Base-by-base conservation (phyloP, 495 filamentous ascomycete species). In the Hyaloscypha variabilis region DNA sequence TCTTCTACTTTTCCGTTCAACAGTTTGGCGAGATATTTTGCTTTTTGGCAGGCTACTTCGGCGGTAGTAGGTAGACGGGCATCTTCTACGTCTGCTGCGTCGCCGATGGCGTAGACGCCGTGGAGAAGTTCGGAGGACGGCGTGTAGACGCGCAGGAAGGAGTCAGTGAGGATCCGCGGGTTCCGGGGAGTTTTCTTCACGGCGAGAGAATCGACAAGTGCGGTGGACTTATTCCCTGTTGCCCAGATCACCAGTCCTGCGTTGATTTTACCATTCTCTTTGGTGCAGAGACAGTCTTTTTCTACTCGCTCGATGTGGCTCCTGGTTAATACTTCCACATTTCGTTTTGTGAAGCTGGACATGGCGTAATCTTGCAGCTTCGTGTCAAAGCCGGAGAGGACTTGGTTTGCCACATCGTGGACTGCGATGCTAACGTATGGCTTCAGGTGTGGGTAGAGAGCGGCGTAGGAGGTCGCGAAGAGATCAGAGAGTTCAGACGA, bases 401-500 rank as follows among this genome's bases (percentile, higher is more conserved):
- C 69, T 30, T 71, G 56, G 3, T 69, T 61, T 25, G 74, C 74
- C 23, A 76, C 72, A 63, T 77, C 74, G 59, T 76, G 67, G 66
- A 77, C 71, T 14, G 70, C 67, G 30, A 77, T 68, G 11, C 28
- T 52, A 23, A 73, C 53, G 17, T 69, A 60, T 6, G 55, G 68
- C 52, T 60, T 61, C 0, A 77, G 63, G 42, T 75, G 58, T 1
- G 74, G 74, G 64, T 75, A 77, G 25, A 77, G 59, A 17, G 61
- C 42, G 14, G 50, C 56, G 19, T 60, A 59, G 8, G 26, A 28
- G 8, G 24, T 30, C 4, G 25, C 19, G 26, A 50, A 59, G 8
- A 96, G 85, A 70, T 96, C 93, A 74, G 92, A 87, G n/a, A 97
- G 82, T 69, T 94, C 90, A 2, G 90, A 91, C 0, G 91, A 89